phyloP scores from a whole-genome alignment of 2,329 filamentous ascomycete species.

The Chrysoporthe cubensis region DNA sequence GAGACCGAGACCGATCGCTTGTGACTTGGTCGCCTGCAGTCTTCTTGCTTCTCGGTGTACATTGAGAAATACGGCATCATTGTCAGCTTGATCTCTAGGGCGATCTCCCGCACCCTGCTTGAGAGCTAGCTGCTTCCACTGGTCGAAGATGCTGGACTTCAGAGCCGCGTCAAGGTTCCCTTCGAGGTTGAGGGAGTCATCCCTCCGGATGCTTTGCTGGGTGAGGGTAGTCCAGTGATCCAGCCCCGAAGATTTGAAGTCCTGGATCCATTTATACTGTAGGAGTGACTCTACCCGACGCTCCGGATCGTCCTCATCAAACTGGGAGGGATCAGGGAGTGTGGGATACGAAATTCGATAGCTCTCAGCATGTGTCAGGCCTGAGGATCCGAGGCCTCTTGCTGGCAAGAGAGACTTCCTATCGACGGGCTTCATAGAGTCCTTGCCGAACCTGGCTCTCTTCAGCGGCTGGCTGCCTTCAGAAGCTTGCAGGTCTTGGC shows the following conservation, averaged over 20 bases:
- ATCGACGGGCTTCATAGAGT: no score
- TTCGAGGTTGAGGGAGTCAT: not conserved
- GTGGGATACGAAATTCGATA: not conserved
- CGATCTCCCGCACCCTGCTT: accelerated
- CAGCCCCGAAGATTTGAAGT: not conserved
- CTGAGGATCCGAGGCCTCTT: not conserved
- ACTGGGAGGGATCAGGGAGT: not conserved
- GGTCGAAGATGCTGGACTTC: not conserved
- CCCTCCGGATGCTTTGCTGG: not conserved
- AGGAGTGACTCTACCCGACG: not conserved
- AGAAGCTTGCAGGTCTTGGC: not conserved
- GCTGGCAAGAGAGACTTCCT: not conserved
- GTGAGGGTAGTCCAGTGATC: not conserved
- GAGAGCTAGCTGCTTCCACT: not conserved
- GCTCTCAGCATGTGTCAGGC: not conserved
- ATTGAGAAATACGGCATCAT: no score
- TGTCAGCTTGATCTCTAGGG: not conserved
- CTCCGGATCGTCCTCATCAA: not conserved
- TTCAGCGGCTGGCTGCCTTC: not conserved
- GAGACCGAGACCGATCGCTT: not conserved
- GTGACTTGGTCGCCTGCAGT: not conserved
- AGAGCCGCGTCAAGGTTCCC: not conserved
- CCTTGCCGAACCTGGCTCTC: not conserved
- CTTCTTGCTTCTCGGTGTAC: not conserved
- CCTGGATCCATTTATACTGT: not conserved